Evolutionary conservation across 148 eudicot species (phyloP), one percentile per base, ranked within the genome.

Genomic region (Chenopodium suecicum): DNA sequence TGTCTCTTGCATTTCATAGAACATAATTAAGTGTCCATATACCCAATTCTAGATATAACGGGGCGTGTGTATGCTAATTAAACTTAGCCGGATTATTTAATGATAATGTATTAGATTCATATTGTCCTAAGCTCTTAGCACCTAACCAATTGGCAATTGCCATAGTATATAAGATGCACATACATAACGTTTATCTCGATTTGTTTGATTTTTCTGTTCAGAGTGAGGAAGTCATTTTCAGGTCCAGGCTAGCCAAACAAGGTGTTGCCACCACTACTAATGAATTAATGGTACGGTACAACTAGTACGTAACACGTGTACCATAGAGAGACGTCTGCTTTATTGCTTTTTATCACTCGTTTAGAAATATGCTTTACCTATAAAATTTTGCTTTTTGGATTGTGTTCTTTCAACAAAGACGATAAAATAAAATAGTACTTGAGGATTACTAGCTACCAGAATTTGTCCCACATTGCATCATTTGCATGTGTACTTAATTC

Each of bases 141-240:
- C 7, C 44, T 41, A 41, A 41, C 44, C 0, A 41, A 41, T 41
- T 41, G 44, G 44, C 44, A 41, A 34, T 34, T 34, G 41, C 7
- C 7, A 41, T 41, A 41, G 44, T 41, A 41, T 41, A 5, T 41
- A 41, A 41, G 54, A 3, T 50, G 13, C 12, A 50, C 14, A 9
- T 11, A 67, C 14, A 41, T 41, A 41, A 41, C 44, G 1, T 9
- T 67, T 67, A 14, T 58, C 22, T 58, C 63, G n/a, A 58, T 58
- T 48, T 74, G 8, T 74, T 0, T 25, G 56, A 74, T 3, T 37
- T 46, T 46, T n/a, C 16, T 46, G 20, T 54, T 41, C 3, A 7
- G 47, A 25, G 31, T 3, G 47, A 63, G 46, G 60, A n/a, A 81
- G 83, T 81, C 83, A 41, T 74, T 74, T 50, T 81, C 83, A 75